Evolutionary conservation across 495 filamentous ascomycete genomes (phyloP).

Genomic region (Penicillium ochrochloron): DNA sequence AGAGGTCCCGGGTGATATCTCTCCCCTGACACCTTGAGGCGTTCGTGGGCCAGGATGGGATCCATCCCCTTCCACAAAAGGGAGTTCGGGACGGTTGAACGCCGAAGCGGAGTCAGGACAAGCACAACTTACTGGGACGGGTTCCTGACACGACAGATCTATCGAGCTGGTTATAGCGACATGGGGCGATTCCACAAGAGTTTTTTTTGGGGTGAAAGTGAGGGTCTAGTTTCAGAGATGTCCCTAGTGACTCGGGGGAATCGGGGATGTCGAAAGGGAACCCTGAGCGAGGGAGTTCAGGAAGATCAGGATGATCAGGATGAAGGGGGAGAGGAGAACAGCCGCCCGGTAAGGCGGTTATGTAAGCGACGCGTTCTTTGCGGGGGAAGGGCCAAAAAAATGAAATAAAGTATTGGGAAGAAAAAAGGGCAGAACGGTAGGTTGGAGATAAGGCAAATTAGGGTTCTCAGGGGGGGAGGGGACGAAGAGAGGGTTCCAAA

Average conservation of each 20-base stretch:
- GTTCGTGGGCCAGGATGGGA: neutral
- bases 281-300: conserved; percentile 11
- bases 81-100: conserved; percentile 16
- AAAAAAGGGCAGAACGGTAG: conserved; percentile 8
- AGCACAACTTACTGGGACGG: conserved; percentile 38
- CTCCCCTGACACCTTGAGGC: conserved; percentile 3
- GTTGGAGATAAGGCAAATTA: conserved; percentile 14
- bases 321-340: conserved; percentile 25
- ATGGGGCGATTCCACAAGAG: conserved; percentile 38
- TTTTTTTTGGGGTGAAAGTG: conserved; percentile 10
- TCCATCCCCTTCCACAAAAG: neutral
- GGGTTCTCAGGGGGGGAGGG: neutral
- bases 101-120: conserved; percentile 6
- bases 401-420: conserved; percentile 4
- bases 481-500: neutral
- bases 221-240: neutral
- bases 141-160: conserved; percentile 48
- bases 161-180: conserved; percentile 44
- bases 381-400: conserved; percentile 18
- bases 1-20: neutral
- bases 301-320: conserved; percentile 8
- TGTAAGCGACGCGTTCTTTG: conserved; percentile 30
- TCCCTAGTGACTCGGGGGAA: conserved; percentile 25
- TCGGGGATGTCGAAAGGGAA: conserved; percentile 26
- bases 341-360: conserved; percentile 25